A percentile compares a stretch with the other conserved stretches of the same genome.
These are phyloP conservation scores for Raffaelea deltoideospora DNA, from an alignment of 2,329 filamentous ascomycete genomes.

Conservation along the genomic window DNA sequence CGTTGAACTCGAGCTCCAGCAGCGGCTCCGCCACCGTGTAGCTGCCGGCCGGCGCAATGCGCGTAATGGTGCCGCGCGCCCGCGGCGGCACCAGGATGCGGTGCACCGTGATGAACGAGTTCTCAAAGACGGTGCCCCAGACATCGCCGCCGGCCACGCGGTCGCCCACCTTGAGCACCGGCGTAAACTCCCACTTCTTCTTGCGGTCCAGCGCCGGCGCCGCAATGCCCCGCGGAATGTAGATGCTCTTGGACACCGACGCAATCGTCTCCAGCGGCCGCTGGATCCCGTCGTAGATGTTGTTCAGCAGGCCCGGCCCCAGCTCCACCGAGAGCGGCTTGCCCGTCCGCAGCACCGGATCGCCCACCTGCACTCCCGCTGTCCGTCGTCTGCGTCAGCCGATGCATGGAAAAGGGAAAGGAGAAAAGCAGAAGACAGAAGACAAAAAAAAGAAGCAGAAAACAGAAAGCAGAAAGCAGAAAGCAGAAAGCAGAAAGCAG, in stretches of 20 bases:
- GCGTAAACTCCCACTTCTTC: conserved; percentile 95
- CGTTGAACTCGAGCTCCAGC: conserved; percentile 91
- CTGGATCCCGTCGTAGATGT: conserved; percentile 99
- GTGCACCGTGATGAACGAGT: conserved; percentile 86
- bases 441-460: no score
- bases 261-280: conserved; percentile 80
- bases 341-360: conserved; percentile 78
- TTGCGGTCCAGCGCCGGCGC: conserved; percentile 75
- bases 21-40: conserved; percentile 93
- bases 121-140: conserved; percentile 90
- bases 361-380: conserved; percentile 92
- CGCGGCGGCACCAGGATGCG: conserved; percentile 85
- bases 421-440: no score
- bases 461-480: no score
- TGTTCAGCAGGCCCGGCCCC: conserved; percentile 92
- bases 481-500: no score
- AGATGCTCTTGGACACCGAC: conserved; percentile 68
- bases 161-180: conserved; percentile 83
- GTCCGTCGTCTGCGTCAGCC: no score
- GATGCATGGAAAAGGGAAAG: no score
- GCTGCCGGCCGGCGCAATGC: conserved; percentile 74
- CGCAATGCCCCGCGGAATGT: conserved; percentile 89
- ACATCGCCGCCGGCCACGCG: conserved; percentile 94
- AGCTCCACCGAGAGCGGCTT: conserved; percentile 97
- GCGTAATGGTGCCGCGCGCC: conserved; percentile 81